These are phyloP conservation scores for Sclerotinia subarctica DNA, from an alignment of 2,329 filamentous ascomycete genomes.

Conservation along the genomic window DNA sequence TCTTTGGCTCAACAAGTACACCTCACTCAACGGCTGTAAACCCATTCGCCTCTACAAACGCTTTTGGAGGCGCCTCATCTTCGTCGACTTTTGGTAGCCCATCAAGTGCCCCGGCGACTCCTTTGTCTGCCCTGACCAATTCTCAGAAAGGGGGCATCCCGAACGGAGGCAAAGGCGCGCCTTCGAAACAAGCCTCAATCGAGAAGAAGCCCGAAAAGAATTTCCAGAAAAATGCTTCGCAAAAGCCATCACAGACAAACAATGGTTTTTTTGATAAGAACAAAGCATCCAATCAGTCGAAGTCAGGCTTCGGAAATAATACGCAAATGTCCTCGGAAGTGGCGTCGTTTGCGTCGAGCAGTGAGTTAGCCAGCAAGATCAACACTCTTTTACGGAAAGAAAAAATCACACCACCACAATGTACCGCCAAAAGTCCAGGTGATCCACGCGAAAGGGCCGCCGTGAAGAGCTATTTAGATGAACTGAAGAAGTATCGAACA, in stretches of 20 bases:
- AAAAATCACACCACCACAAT: conserved; percentile 34
- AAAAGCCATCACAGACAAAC: background rate
- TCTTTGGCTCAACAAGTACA: conserved; percentile 21
- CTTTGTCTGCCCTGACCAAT: conserved; percentile 10
- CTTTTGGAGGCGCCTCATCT: background rate
- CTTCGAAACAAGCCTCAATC: conserved; percentile 9
- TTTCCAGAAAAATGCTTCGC: conserved; percentile 4
- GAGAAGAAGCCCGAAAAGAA: background rate
- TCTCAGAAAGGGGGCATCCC: background rate
- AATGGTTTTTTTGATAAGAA: conserved; percentile 6
- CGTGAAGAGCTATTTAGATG: conserved; percentile 54
- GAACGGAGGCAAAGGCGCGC: background rate
- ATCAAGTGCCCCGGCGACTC: conserved; percentile 11
- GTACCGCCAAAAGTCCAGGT: conserved; percentile 24
- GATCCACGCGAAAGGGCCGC: conserved; percentile 42
- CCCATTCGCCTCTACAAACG: conserved; percentile 20
- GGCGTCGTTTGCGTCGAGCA: conserved; percentile 22
- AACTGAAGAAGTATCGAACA: conserved; percentile 55
- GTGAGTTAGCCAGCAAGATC: conserved; percentile 47
- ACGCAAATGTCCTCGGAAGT: background rate
- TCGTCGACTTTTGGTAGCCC: conserved; percentile 11
- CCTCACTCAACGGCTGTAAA: conserved; percentile 11
- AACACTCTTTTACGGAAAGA: conserved; percentile 53
- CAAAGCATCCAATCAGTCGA: conserved; percentile 10
- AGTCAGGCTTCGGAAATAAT: background rate